A percentile compares a stretch with the other conserved stretches of the same genome.
phyloP scores from a whole-genome alignment of 2,329 filamentous ascomycete species.

The Lecanosticta acicola region DNA sequence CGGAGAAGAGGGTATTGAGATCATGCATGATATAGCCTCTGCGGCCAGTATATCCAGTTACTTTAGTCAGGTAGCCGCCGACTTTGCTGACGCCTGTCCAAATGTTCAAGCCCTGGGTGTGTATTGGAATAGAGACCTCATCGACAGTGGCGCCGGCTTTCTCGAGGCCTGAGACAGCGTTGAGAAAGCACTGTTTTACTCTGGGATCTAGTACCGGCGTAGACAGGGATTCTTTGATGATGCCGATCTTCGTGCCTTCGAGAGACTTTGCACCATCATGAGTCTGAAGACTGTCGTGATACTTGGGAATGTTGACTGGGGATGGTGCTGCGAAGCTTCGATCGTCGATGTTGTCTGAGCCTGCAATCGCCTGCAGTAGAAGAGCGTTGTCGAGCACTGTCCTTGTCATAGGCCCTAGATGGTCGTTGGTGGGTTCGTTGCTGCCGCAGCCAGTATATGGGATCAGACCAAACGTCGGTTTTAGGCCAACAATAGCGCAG shows the following conservation, averaged over 20 bases:
- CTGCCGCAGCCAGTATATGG: constrained; percentile 47
- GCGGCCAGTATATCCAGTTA: constrained; percentile 38
- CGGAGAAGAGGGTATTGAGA: constrained; percentile 47
- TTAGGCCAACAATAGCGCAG: constrained; percentile 36
- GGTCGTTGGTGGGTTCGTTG: constrained; percentile 42
- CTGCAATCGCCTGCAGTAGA: constrained; percentile 43
- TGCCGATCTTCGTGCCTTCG: constrained; percentile 34
- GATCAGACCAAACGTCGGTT: constrained; percentile 47
- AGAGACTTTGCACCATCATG: constrained; percentile 22
- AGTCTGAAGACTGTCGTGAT: constrained; percentile 21
- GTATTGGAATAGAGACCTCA: constrained; percentile 44
- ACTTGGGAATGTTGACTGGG: constrained; percentile 26
- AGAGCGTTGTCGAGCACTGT: constrained; percentile 42
- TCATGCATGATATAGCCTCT: constrained; percentile 47
- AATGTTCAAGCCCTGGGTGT: constrained; percentile 45
- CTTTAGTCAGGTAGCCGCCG: constrained; percentile 42
- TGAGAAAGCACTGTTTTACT: constrained; percentile 35
- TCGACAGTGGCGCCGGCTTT: constrained; percentile 40
- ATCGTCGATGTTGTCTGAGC: constrained; percentile 46
- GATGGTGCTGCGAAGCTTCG: constrained; percentile 31
- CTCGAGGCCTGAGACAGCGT: constrained; percentile 34
- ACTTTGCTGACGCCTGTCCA: constrained; percentile 45
- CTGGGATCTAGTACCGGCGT: constrained; percentile 34
- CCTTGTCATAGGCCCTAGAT: constrained; percentile 43
- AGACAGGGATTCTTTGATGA: constrained; percentile 41